These are phyloP conservation scores for Phytopythium helicoides DNA, from an alignment of 352 stramenopile species.

Conservation along the genomic window DNA sequence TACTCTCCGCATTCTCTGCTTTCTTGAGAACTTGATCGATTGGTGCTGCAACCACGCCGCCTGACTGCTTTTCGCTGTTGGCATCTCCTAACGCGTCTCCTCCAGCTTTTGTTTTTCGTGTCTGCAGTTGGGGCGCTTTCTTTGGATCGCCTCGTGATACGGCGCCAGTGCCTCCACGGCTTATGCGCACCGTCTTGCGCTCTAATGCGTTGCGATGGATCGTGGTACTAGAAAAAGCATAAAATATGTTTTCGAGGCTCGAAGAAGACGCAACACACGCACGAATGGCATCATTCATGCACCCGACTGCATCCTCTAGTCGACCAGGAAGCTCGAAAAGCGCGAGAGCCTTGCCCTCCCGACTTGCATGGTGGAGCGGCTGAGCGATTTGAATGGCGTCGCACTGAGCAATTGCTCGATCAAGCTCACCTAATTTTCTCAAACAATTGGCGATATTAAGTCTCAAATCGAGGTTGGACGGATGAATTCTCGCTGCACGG, in stretches of 20 bases:
- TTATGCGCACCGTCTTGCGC: slow-evolving; percentile 37
- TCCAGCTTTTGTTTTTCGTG: too few relatives aligned
- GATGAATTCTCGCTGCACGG: slow-evolving; percentile 53
- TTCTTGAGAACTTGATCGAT: slow-evolving; percentile 7
- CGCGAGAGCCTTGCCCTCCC: slow-evolving; percentile 63
- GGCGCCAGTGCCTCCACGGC: slow-evolving; percentile 12
- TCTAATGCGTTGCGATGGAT: slow-evolving; percentile 61
- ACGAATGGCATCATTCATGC: slow-evolving; percentile 57
- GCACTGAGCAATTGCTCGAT: slow-evolving; percentile 50
- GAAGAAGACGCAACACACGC: slow-evolving; percentile 56
- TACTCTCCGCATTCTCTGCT: background rate
- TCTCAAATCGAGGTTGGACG: slow-evolving; percentile 52
- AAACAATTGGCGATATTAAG: slow-evolving; percentile 74
- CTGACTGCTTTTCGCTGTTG: too few relatives aligned
- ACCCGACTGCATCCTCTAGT: slow-evolving; percentile 40
- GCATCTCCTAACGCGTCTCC: too few relatives aligned
- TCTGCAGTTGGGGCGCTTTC: slow-evolving; percentile 2
- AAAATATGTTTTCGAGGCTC: slow-evolving; percentile 60
- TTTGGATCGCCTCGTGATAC: slow-evolving; percentile 2
- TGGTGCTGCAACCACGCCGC: too few relatives aligned
- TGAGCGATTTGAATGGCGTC: slow-evolving; percentile 37
- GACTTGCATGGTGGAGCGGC: slow-evolving; percentile 42
- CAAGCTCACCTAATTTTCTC: slow-evolving; percentile 37
- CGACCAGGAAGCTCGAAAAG: slow-evolving; percentile 43
- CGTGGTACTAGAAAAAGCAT: slow-evolving; percentile 45